Base-by-base conservation (phyloP, 2,329 filamentous ascomycete genomes). In the Orbilia oligospora region DNA sequence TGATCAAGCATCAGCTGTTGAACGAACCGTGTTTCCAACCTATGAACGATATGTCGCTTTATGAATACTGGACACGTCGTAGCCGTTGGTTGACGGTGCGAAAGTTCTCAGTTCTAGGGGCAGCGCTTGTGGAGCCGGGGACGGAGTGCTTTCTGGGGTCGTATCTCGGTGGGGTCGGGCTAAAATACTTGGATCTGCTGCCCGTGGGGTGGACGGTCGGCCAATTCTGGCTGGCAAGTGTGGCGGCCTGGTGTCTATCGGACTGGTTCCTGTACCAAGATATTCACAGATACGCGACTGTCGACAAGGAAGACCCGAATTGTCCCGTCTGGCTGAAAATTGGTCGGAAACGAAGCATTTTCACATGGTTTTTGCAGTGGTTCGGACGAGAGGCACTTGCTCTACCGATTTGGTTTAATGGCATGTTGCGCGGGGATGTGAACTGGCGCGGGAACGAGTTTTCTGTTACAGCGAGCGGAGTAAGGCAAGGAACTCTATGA, bases 21-120 rank as follows among this genome's bases (percentile, higher is more conserved):
- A 93, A 94, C 3, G 94, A 98, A 83, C 86, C 97, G 2, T 95
- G 92, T 27, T 90, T 98, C 72, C 96, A 99, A 83, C 97, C 97
- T 44, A 92, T 97, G 85, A 90, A 91, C 2, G 89, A 90, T 81
- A 97, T 97, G 89, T 91, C 91, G 1, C 87, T 97, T 0, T 83
- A 84, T 3, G 91, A 92, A 30, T 98, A 97, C 83, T 88, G 93
- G 55, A 92, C 91, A 4, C 90, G 96, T 12, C 89, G 96, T 24
- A 91, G 94, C 3, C 89, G 96, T 65, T 99, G 96, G 96, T 87
- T 98, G 24, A 90, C 96, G 5, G 97, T 97, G 0, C 88, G 96
- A 55, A 99, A 99, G 84, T 98, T 93, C 86, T 97, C 95, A 0
- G 96, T 99, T 14, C 88, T 93, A 0, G 87, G 92, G 0, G 97